Evolutionary conservation across 1,139 yeast species (phyloP).

Genomic region (Saccharomyces hybrid): DNA sequence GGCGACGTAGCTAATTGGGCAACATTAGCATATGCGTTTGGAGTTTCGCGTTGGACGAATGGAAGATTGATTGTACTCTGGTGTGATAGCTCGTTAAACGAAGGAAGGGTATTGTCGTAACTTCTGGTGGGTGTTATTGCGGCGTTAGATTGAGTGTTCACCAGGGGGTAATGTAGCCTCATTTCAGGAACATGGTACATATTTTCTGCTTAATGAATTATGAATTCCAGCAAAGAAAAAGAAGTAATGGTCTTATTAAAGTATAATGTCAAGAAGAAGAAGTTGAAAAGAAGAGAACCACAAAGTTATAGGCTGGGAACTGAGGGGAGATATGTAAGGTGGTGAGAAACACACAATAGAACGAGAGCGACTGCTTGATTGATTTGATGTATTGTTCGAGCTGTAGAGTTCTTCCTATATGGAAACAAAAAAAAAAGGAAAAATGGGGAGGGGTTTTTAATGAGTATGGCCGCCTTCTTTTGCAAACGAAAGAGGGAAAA

Average conservation of each 20-base stretch:
- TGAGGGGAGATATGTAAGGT: not conserved
- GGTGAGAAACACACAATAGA: not conserved
- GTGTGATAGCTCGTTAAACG: not conserved
- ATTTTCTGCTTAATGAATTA: not conserved
- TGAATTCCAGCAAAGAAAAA: not conserved
- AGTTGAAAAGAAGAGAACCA: not conserved
- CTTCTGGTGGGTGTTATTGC: not conserved
- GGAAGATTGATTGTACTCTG: not conserved
- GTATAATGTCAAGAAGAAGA: not conserved
- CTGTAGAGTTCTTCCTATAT: not conserved
- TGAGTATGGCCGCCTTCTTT: not conserved
- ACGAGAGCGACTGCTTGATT: not conserved
- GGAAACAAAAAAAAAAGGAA: not conserved
- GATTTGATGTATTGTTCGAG: not conserved
- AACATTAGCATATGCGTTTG: not conserved
- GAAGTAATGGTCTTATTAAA: not conserved
- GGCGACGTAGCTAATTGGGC: not conserved
- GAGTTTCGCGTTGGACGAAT: not conserved
- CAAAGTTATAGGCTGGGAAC: not conserved
- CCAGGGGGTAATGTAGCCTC: not conserved
- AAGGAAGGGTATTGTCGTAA: not conserved
- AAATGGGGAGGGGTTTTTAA: not conserved
- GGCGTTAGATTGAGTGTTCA: not conserved
- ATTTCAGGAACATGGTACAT: slow-evolving; percentile 1
- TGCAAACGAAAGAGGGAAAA: not conserved